These are phyloP conservation scores for Dispira parvispora DNA, from an alignment of 192 early-diverging fungal genomes.

Conservation along the genomic window DNA sequence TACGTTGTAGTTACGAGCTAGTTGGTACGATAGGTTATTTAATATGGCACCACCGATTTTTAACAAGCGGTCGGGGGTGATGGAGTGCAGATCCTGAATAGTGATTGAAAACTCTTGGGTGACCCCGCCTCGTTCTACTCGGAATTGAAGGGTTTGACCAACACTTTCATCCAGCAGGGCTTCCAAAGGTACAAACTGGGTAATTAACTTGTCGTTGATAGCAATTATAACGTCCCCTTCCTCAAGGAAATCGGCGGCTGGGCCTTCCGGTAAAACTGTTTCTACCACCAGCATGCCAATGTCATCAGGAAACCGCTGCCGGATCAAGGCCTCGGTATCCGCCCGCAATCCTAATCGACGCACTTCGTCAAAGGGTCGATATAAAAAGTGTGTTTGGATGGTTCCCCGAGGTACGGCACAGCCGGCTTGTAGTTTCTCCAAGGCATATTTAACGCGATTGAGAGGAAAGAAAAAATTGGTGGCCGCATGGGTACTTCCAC, in stretches of 20 bases:
- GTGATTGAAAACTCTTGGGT: conserved; percentile 16
- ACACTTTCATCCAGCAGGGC: conserved; percentile 44
- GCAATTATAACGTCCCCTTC: conserved; percentile 57
- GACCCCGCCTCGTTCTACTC: conserved; percentile 31
- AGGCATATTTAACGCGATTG: conserved; percentile 49
- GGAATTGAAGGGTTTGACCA: conserved; percentile 28
- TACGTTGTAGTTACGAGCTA: conserved; percentile 51
- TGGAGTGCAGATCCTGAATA: conserved; percentile 54
- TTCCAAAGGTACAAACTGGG: conserved; percentile 54
- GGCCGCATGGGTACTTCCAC: conserved; percentile 41
- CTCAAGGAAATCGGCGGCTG: conserved; percentile 37
- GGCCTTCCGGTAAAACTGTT: conserved; percentile 48
- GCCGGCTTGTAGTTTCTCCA: conserved; percentile 36
- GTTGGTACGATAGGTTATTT: conserved; percentile 55
- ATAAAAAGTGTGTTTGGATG: conserved; percentile 52
- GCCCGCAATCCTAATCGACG: conserved; percentile 50
- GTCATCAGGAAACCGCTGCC: conserved; percentile 39
- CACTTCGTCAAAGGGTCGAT: conserved; percentile 52
- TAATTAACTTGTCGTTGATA: conserved; percentile 42
- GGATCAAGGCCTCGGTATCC: conserved; percentile 42
- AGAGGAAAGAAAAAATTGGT: conserved; percentile 62
- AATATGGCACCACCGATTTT: conserved; percentile 72
- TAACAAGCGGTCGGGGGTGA: conserved; percentile 71
- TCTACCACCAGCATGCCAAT: conserved; percentile 53
- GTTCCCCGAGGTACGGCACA: conserved; percentile 50